These are phyloP conservation scores for Phialophora expanda DNA, from an alignment of 2,329 filamentous ascomycete species.

Conservation along the genomic window DNA sequence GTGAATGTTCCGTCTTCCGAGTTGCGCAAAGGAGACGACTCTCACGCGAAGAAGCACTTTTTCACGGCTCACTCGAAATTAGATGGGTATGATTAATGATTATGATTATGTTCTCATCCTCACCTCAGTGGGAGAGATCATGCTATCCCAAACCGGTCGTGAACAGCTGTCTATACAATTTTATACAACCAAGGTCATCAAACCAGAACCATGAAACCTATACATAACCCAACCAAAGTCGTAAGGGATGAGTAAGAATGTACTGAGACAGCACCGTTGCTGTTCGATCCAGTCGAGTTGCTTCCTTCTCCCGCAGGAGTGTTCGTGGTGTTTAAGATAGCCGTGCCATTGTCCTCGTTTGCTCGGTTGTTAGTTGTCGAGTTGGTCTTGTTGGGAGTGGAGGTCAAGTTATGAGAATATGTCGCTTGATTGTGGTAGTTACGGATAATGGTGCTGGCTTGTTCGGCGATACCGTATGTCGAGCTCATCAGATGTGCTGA, in stretches of 20 bases:
- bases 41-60: neutral
- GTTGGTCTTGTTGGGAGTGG: neutral
- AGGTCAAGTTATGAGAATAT: conserved; percentile 7
- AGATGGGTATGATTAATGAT: conserved; percentile 6
- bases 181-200: conserved; percentile 6
- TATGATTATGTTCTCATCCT: conserved; percentile 8
- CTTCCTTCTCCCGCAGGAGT: neutral
- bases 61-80: neutral
- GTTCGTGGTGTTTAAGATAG: conserved; percentile 16
- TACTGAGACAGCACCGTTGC: conserved; percentile 9
- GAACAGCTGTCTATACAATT: conserved; percentile 19
- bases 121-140: neutral
- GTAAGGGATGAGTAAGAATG: conserved; percentile 5
- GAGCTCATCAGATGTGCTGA: conserved; percentile 46
- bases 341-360: conserved; percentile 6
- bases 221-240: neutral
- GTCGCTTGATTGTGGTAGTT: conserved; percentile 35
- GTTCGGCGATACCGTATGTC: conserved; percentile 45
- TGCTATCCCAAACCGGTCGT: conserved; percentile 13
- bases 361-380: conserved; percentile 10
- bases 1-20: conserved; percentile 9
- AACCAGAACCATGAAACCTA: neutral
- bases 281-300: conserved; percentile 2
- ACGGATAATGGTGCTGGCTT: conserved; percentile 42
- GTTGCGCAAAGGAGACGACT: neutral